Conservation (phyloP, 768 basidiomycete species). For the Boletus vinaceobasis region DNA sequence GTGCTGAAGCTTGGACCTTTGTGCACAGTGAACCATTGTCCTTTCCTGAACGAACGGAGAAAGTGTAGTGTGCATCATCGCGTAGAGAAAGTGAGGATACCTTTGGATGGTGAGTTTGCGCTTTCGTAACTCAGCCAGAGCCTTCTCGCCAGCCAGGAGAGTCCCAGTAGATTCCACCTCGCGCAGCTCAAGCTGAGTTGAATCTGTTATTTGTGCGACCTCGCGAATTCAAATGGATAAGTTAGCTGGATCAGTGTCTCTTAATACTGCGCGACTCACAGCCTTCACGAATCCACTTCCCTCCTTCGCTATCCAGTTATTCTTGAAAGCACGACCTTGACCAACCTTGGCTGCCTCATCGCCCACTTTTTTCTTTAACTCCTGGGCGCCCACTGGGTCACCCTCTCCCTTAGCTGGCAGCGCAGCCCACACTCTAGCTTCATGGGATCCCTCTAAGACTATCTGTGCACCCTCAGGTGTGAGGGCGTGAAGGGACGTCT, state of each 20-base stretch:
- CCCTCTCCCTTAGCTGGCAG: constrained; percentile 72
- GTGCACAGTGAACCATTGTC: constrained; percentile 87
- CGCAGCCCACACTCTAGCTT: constrained; percentile 90
- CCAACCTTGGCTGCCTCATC: constrained; percentile 90
- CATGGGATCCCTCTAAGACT: constrained; percentile 82
- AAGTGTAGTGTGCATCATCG: constrained; percentile 2
- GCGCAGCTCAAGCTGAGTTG: constrained; percentile 68
- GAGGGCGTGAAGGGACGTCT: constrained; percentile 66
- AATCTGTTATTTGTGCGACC: constrained; percentile 66
- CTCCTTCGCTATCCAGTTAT: constrained; percentile 93
- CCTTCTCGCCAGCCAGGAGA: constrained; percentile 72
- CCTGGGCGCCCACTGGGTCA: constrained; percentile 56
- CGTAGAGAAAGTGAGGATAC: constrained; percentile 36
- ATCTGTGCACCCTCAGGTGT: constrained; percentile 84
- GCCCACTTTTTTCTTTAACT: constrained; percentile 75
- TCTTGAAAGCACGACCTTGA: constrained; percentile 94
- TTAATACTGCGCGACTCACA: constrained; percentile 44
- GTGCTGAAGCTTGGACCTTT: constrained; percentile 89
- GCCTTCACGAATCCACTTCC: constrained; percentile 82
- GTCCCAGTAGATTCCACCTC: constrained; percentile 74
- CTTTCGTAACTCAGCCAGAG: constrained; percentile 83
- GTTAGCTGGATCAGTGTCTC: not conserved
- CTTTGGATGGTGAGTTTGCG: constrained; percentile 84
- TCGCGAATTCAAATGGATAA: constrained; percentile 29
- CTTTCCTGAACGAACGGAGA: constrained; percentile 58